Evolutionary conservation across 2,329 filamentous ascomycete genomes (phyloP).

Genomic region (Fusarium duplospermum): DNA sequence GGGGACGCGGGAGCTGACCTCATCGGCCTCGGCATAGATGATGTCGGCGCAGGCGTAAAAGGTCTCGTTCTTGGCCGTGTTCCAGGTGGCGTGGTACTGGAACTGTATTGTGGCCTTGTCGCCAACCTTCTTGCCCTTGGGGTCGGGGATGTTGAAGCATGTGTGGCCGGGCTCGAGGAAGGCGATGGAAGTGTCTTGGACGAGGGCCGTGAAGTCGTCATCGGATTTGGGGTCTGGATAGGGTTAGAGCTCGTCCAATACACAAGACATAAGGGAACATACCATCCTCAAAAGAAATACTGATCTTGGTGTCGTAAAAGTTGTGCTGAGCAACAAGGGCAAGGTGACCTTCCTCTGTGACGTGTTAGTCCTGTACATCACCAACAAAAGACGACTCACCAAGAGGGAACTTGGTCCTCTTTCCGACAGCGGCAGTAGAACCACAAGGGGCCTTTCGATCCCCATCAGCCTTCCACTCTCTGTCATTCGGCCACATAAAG

Average conservation of each 20-base stretch:
- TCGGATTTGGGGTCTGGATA: neutral
- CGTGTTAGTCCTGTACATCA: neutral
- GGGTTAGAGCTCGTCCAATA: neutral
- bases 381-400: neutral
- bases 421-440: neutral
- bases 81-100: neutral
- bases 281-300: neutral
- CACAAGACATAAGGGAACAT: neutral
- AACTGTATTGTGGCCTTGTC: neutral
- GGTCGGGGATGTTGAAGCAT: neutral
- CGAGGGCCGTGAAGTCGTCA: neutral
- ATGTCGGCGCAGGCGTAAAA: conserved; percentile 1
- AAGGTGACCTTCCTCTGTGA: neutral
- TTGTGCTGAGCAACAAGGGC: neutral
- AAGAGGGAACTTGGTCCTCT: conserved; percentile 9
- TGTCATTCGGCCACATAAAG: conserved; percentile 14
- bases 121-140: neutral
- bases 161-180: neutral
- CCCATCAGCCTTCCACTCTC: conserved; percentile 8
- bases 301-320: neutral
- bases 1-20: neutral
- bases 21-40: neutral
- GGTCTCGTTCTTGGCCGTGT: neutral
- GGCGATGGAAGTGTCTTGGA: neutral
- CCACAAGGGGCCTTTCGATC: conserved; percentile 11